These are phyloP conservation scores for Saccharomyces paradoxus DNA, from an alignment of 805 yeast species.

Conservation along the genomic window DNA sequence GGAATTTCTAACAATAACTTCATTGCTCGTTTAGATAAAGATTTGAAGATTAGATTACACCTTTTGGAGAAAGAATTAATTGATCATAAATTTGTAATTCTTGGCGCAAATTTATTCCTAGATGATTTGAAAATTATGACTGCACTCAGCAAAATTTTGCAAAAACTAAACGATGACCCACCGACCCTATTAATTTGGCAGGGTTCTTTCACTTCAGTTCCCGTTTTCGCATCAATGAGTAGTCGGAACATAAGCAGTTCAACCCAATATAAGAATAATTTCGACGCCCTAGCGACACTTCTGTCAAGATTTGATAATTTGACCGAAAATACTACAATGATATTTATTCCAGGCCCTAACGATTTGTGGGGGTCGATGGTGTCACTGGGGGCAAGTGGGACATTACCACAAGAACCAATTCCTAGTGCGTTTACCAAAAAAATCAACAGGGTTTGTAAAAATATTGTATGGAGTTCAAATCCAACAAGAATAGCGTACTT, in stretches of 20 bases:
- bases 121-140: conserved; percentile 53
- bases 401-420: conserved; percentile 67
- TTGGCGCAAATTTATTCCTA: conserved; percentile 69
- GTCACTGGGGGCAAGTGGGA: conserved; percentile 49
- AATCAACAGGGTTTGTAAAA: conserved; percentile 48
- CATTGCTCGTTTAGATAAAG: conserved; percentile 51
- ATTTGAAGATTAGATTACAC: conserved; percentile 46
- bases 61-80: conserved; percentile 47
- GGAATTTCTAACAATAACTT: conserved; percentile 27
- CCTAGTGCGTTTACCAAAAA: conserved; percentile 68
- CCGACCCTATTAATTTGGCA: conserved; percentile 69
- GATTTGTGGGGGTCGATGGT: conserved; percentile 87
- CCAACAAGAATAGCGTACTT: conserved; percentile 73
- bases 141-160: conserved; percentile 58
- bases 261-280: conserved; percentile 52
- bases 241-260: conserved; percentile 43
- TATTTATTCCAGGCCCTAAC: conserved; percentile 80
- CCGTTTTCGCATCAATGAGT: conserved; percentile 52
- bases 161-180: conserved; percentile 42
- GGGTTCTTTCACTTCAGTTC: conserved; percentile 70
- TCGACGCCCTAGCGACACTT: conserved; percentile 65
- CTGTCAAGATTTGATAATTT: conserved; percentile 41
- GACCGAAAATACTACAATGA: conserved; percentile 40
- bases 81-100: conserved; percentile 53
- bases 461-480: conserved; percentile 58